Percentiles rank a stretch among this genome's conserved stretches.
Evolutionary conservation across 345 rosid genomes (phyloP).

Genomic region (Linum usitatissimum): DNA sequence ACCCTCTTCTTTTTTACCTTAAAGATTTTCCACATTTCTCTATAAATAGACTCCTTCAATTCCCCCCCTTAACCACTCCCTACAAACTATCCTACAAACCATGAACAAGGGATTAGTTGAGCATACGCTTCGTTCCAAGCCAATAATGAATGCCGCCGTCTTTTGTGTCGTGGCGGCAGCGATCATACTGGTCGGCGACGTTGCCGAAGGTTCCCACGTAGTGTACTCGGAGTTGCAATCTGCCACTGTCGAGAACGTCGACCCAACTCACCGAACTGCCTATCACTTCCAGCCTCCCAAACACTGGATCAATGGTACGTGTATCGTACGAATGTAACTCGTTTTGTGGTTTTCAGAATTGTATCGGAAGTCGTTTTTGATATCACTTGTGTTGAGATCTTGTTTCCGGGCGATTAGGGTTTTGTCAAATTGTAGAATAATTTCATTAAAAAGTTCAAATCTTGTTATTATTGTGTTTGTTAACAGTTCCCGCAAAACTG

Average conservation of each 20-base stretch:
- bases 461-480: too few relatives aligned
- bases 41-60: too few relatives aligned
- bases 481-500: too few relatives aligned
- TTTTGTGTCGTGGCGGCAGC: neutral
- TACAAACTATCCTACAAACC: too few relatives aligned
- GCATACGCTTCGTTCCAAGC: neutral
- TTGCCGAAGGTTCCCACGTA: neutral
- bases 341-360: too few relatives aligned
- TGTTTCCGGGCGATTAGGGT: too few relatives aligned
- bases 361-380: too few relatives aligned
- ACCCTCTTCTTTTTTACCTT: neutral
- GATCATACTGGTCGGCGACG: neutral
- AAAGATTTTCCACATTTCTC: too few relatives aligned
- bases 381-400: too few relatives aligned
- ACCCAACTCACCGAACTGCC: neutral
- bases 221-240: neutral
- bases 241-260: neutral
- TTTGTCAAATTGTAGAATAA: too few relatives aligned
- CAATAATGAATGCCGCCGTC: neutral
- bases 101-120: neutral
- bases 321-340: neutral
- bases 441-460: too few relatives aligned
- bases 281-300: constrained; percentile 57
- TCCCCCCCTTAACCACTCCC: too few relatives aligned
- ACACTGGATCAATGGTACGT: constrained; percentile 82